Conservation (phyloP, 2,329 filamentous ascomycete genomes). For the Diaporthe sp. region DNA sequence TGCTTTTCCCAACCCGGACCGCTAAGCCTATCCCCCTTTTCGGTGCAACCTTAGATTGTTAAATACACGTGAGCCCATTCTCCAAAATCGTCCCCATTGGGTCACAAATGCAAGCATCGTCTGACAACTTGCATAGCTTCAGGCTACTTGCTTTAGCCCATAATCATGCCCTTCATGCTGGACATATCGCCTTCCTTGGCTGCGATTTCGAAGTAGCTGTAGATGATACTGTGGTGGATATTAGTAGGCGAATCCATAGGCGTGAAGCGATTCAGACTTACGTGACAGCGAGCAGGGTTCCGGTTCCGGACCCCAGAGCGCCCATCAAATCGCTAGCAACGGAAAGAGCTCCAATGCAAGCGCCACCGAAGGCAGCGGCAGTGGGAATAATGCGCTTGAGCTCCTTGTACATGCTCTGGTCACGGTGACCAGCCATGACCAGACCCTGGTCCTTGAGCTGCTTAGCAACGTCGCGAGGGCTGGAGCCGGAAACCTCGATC, state of each 20-base stretch:
- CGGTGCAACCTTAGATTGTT: conserved; percentile 31
- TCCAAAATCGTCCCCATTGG: not conserved
- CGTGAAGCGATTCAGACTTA: conserved; percentile 66
- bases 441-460: conserved; percentile 99
- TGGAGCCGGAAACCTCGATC: conserved; percentile 99
- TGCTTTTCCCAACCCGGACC: conserved; percentile 38
- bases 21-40: conserved; percentile 29
- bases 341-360: conserved; percentile 97
- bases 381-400: conserved; percentile 99
- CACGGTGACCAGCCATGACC: conserved; percentile 99
- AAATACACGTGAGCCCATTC: conserved; percentile 36
- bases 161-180: conserved; percentile 81
- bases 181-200: conserved; percentile 97
- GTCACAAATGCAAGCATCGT: conserved; percentile 20
- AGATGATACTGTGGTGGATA: conserved; percentile 82
- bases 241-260: conserved; percentile 51
- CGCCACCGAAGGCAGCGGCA: conserved; percentile 97
- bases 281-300: conserved; percentile 98
- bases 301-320: conserved; percentile 94
- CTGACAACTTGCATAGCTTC: not conserved
- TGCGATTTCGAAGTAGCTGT: conserved; percentile 99
- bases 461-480: conserved; percentile 98
- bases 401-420: conserved; percentile 99
- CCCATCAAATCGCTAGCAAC: conserved; percentile 96
- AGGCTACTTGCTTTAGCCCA: conserved; percentile 64